These are phyloP conservation scores for Eutrema salsugineum DNA, from an alignment of 441 rosid genomes.

Conservation along the genomic window DNA sequence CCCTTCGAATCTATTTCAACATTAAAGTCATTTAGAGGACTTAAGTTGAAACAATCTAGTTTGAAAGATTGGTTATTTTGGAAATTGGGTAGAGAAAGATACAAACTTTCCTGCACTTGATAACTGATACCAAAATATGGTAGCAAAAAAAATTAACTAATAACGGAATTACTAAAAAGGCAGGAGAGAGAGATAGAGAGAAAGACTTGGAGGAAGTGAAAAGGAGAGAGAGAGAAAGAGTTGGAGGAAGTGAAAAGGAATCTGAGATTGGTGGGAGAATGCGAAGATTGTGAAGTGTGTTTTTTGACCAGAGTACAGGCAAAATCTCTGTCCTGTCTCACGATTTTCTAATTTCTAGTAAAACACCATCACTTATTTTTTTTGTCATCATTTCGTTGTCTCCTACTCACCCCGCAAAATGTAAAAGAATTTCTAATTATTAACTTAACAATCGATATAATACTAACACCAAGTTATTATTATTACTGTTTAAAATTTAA, in stretches of 20 bases:
- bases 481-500: neutral
- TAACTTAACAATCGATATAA: no score
- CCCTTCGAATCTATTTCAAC: slow-evolving; percentile 21
- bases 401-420: no score
- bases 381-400: slow-evolving; percentile 27
- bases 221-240: neutral
- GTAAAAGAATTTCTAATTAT: neutral
- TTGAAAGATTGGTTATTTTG: slow-evolving; percentile 19
- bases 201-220: slow-evolving; percentile 10
- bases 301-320: slow-evolving; percentile 29
- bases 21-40: neutral
- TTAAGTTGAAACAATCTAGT: neutral
- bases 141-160: neutral
- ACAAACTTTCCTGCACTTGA: slow-evolving; percentile 13
- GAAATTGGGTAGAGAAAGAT: neutral
- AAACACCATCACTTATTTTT: neutral
- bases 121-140: neutral
- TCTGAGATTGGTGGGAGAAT: slow-evolving; percentile 31
- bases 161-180: slow-evolving; percentile 15
- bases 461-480: neutral
- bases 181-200: neutral
- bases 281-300: slow-evolving; percentile 30
- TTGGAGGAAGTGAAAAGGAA: slow-evolving; percentile 22
- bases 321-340: slow-evolving; percentile 11
- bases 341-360: slow-evolving; percentile 10